phyloP scores from a whole-genome alignment of 2,329 filamentous ascomycete species.

The Monilinia vaccinii-corymbosi region DNA sequence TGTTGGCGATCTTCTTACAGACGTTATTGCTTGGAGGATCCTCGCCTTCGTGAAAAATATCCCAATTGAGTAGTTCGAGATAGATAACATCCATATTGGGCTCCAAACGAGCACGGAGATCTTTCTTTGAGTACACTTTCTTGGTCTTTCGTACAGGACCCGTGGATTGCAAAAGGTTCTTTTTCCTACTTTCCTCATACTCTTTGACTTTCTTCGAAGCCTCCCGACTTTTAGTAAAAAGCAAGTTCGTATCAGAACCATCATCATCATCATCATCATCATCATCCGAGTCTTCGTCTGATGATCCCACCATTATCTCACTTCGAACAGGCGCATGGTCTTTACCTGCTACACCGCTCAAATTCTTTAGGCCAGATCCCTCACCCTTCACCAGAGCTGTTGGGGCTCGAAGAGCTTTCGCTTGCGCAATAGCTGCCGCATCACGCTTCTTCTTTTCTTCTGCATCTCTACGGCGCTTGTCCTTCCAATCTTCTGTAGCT shows the following conservation, averaged over 20 bases:
- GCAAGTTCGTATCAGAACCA: conserved; percentile 30
- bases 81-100: conserved; percentile 83
- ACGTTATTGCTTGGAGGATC: conserved; percentile 70
- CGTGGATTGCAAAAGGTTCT: conserved; percentile 44
- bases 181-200: conserved; percentile 38
- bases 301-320: conserved; percentile 83
- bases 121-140: conserved; percentile 73
- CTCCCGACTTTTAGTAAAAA: conserved; percentile 38
- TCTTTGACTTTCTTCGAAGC: conserved; percentile 29
- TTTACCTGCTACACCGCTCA: conserved; percentile 66
- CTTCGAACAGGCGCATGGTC: conserved; percentile 66
- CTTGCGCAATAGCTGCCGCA: conserved; percentile 59
- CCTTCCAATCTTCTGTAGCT: conserved; percentile 49
- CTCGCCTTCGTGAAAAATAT: conserved; percentile 84
- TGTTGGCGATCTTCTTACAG: conserved; percentile 68
- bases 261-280: conserved; percentile 48
- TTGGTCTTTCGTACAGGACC: conserved; percentile 79
- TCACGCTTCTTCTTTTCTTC: conserved; percentile 67
- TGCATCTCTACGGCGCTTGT: conserved; percentile 64
- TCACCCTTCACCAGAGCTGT: conserved; percentile 56
- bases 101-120: conserved; percentile 86
- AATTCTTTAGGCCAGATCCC: conserved; percentile 65
- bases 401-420: conserved; percentile 50
- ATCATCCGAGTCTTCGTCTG: conserved; percentile 64
- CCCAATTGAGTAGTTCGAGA: conserved; percentile 81